Base-by-base conservation (phyloP, 2,329 filamentous ascomycete genomes). In the Ophiostoma himal-ulmi region DNA sequence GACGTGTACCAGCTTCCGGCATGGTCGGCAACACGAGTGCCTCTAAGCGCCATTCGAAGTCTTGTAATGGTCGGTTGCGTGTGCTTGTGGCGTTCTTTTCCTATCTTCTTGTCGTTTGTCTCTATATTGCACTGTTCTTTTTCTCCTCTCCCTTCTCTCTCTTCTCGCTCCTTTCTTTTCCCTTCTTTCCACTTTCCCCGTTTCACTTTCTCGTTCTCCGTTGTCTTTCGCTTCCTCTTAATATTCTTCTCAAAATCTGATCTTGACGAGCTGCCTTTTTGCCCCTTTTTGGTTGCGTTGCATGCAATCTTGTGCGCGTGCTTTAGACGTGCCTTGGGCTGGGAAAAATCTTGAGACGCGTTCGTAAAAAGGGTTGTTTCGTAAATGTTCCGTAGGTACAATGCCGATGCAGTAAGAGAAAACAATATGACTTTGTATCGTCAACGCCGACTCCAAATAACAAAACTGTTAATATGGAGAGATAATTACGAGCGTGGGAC, bases 1-100 rank as follows among this genome's bases (percentile, higher is more conserved):
- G 84, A 84, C 7, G 88, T 84, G 78, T 99, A 99, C 95, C 95
- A 99, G 22, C 88, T 90, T 54, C 92, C 91, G 30, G 94, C 93
- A 78, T 98, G 95, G 54, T 72, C 70, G 5, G 72, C 73, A 37
- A 68, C 41, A 1, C 74, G 73, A 1, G 72, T 73, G 17, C 73
- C 74, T 68, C 41, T 60, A 34, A 73, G 69, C 5, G 69, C 41
- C 74, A 75, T 75, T 37, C 11, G 11, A 17, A 62, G 22, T 37
- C 3, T 39, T 36, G 60, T 4, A 22, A 65, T n/a, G 30, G 57
- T 14, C 11, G 14, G 57, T 5, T 7, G 57, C 8, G 17, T 22
- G 20, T 39, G 30, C 20, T 39, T 62, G 26, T 30, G 57, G 17
- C 17, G 36, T 22, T 65, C 60, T 57, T 48, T 17, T 34, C 26